Evolutionary conservation across 306 rosid species (phyloP), one percentile per base, ranked within the genome.

Genomic region (Pyrus pyrifolia): DNA sequence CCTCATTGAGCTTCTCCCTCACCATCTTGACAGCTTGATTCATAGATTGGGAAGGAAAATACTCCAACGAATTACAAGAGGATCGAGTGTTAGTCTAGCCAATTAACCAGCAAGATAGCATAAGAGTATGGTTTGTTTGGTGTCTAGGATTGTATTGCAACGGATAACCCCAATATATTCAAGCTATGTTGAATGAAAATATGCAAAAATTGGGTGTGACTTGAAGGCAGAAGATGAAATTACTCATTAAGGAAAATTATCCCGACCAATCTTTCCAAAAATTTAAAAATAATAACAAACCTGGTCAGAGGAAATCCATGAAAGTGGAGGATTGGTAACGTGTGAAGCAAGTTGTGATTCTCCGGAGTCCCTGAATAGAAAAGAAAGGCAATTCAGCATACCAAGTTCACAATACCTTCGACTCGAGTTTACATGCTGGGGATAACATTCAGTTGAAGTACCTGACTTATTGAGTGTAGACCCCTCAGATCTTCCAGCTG

Each of bases 1-100:
- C 98, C 98, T 94, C 89, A 77, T 90, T 88, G 73, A 94, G 96
- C 86, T 89, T 94, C 79, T 92, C 89, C 83, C 97, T 87, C 63
- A 92, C 97, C 69, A 76, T 53, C 79, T 51, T 82, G 65, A 86
- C 98, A 8, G 97, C 90, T 78, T 85, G 92, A 80, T 94, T 90
- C 98, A 92, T 92, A n/a, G 97, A 89, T 31, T 76, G 76, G 68
- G 27, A 25, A 25, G 27, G 27, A 25, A 25, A 25, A 25, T 25
- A 25, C 27, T 25, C 27, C 27, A 30, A 30, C 31, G 31, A 30
- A 30, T 30, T 3, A 30, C 31, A 30, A 30, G 31, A 30, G 31
- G 31, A 30, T 30, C 31, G 31, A 30, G 31, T 30, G 31, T 30
- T 30, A 30, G 31, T 3, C 31, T 3, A 30, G 31, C 31, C 31